Evolutionary conservation across 1,284 basidiomycete genomes (phyloP), one percentile per base, ranked within the genome.

Genomic region (Gomphus bonarii): DNA sequence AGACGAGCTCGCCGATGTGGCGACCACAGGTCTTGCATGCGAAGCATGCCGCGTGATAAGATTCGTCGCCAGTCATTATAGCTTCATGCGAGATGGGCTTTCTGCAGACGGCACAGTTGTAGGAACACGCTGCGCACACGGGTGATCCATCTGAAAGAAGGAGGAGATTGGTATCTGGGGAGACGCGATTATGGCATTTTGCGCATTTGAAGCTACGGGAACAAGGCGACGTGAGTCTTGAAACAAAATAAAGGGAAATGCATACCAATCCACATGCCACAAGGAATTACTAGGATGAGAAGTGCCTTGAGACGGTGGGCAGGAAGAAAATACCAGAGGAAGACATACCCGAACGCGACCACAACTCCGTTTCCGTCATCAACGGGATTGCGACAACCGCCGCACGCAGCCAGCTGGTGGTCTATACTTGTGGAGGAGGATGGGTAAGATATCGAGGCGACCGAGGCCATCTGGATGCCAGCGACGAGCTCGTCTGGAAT

Each of bases 41-140:
- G 78, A 99, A 99, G 75, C 95, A 99, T 64, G 95, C 89, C 2
- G 95, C 95, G 70, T 99, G 95, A 66, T 98, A 99, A 0, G 93
- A 94, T 69, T 98, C 95, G 71, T 99, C 94, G 58, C 95, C 94
- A 12, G 95, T 95, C 89, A 98, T 97, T 72, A 98, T 97, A 16
- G 95, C 95, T 69, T 97, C 94, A 72, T 97, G 93, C 55, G 94
- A 85, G 64, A 97, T 97, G 43, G 91, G 90, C 54, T 84, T 81
- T 53, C 85, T 84, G 74, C 94, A 97, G 58, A 95, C 86, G 67
- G 88, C 94, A 77, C 94, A 97, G 66, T 84, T 90, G 74, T 99
- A 99, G 11, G 93, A 95, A 76, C 95, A 99, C 64, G 94, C 88
- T 25, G 92, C 88, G 69, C 95, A 99, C 55, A 99, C 94, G 36